These are phyloP conservation scores for Coniochaeta hoffmannii DNA, from an alignment of 2,329 filamentous ascomycete genomes.

Conservation along the genomic window DNA sequence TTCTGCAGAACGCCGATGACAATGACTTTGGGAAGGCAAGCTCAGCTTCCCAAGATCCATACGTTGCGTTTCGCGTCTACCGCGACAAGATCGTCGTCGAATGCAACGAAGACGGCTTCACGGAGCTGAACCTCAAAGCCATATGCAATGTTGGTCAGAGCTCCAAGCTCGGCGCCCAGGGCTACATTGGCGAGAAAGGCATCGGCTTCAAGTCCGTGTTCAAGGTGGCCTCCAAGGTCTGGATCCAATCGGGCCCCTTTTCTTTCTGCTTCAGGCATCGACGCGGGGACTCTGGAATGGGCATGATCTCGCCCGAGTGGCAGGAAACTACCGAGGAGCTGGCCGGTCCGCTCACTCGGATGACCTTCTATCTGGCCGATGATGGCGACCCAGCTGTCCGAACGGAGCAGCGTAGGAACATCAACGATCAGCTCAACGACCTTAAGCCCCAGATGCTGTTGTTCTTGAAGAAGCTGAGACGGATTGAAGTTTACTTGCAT, in stretches of 20 bases:
- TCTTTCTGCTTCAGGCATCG: slow-evolving; percentile 35
- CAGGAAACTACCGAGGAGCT: slow-evolving; percentile 14
- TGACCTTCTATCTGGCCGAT: slow-evolving; percentile 29
- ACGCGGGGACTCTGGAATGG: slow-evolving; percentile 34
- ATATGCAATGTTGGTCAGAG: slow-evolving; percentile 39
- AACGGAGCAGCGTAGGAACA: slow-evolving; percentile 13
- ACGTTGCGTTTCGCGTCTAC: slow-evolving; percentile 26
- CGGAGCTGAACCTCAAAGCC: slow-evolving; percentile 29
- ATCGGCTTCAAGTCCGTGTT: slow-evolving; percentile 47
- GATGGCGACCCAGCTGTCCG: slow-evolving; percentile 12
- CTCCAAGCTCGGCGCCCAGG: slow-evolving; percentile 31
- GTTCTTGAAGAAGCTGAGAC: slow-evolving; percentile 32
- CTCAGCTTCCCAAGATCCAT: slow-evolving; percentile 16
- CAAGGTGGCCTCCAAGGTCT: slow-evolving; percentile 34
- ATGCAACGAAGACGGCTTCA: slow-evolving; percentile 44
- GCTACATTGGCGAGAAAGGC: slow-evolving; percentile 43
- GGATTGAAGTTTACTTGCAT: slow-evolving; percentile 23
- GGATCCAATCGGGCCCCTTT: slow-evolving; percentile 34
- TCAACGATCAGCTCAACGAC: slow-evolving; percentile 26
- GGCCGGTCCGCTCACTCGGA: slow-evolving; percentile 20
- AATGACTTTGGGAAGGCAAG: slow-evolving; percentile 28
- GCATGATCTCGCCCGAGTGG: slow-evolving; percentile 43
- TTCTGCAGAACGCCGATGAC: slow-evolving; percentile 49
- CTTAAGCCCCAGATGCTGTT: slow-evolving; percentile 31
- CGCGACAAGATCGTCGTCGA: slow-evolving; percentile 33